Percentiles rank a stretch among this genome's conserved stretches.
phyloP scores from a whole-genome alignment of 805 yeast genomes.

The Candida adriatica region DNA sequence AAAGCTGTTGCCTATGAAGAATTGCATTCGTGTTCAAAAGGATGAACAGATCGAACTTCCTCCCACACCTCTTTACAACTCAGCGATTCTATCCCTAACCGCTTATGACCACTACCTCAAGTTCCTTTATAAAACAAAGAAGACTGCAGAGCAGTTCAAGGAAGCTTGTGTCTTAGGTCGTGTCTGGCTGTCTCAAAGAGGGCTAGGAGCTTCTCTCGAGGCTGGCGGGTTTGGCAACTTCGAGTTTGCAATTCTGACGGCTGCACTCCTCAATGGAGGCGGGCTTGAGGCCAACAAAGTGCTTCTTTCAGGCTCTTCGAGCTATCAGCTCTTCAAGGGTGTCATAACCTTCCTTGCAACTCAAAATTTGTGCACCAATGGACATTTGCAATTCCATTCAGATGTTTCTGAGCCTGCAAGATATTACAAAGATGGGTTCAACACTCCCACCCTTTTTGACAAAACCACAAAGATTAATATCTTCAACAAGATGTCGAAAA shows the following conservation, averaged over 20 bases:
- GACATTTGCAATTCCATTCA: slow-evolving; percentile 64
- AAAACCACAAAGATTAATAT: slow-evolving; percentile 71
- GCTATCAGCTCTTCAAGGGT: slow-evolving; percentile 91
- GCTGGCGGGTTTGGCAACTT: slow-evolving; percentile 88
- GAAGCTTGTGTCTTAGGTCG: slow-evolving; percentile 86
- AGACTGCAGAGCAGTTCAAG: slow-evolving; percentile 70
- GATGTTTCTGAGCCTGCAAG: slow-evolving; percentile 28
- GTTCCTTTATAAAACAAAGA: slow-evolving; percentile 67
- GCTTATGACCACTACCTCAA: slow-evolving; percentile 65
- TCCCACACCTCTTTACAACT: slow-evolving; percentile 85
- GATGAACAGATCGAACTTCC: slow-evolving; percentile 37
- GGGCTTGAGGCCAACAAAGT: slow-evolving; percentile 70
- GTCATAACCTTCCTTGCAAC: slow-evolving; percentile 75
- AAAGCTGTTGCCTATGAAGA: slow-evolving; percentile 73
- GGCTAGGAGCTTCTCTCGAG: slow-evolving; percentile 55
- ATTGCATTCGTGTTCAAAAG: slow-evolving; percentile 63
- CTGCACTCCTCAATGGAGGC: slow-evolving; percentile 80
- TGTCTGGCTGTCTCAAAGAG: slow-evolving; percentile 87
- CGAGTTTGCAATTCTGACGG: slow-evolving; percentile 78
- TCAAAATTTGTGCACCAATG: slow-evolving; percentile 57
- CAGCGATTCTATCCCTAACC: slow-evolving; percentile 66
- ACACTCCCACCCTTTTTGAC: slow-evolving; percentile 71
- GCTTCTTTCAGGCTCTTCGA: slow-evolving; percentile 79
- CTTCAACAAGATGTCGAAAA: slow-evolving; percentile 70
- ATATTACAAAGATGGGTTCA: slow-evolving; percentile 52